These are phyloP conservation scores for Phlebiopsis flavidoalba DNA, from an alignment of 768 basidiomycete species.

Conservation along the genomic window DNA sequence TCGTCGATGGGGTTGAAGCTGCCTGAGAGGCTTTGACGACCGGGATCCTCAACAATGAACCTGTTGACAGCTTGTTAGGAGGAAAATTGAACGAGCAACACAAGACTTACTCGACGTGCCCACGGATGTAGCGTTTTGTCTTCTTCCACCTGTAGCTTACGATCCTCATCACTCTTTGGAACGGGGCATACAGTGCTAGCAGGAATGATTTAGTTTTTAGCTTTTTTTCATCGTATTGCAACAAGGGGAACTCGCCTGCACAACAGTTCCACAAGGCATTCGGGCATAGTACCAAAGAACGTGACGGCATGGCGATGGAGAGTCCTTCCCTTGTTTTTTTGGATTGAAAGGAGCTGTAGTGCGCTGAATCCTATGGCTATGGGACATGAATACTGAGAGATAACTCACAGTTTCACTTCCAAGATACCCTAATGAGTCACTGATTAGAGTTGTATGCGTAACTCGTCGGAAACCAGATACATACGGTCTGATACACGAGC, in stretches of 20 bases:
- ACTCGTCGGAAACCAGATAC: conserved; percentile 10
- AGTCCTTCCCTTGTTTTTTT: conserved; percentile 52
- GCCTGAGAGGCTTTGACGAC: conserved; percentile 55
- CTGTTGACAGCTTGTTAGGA: conserved; percentile 21
- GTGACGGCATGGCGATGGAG: conserved; percentile 63
- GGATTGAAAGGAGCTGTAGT: conserved; percentile 52
- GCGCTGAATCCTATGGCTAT: background rate
- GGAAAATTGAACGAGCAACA: background rate
- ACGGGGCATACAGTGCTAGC: conserved; percentile 51
- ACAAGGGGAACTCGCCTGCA: conserved; percentile 33
- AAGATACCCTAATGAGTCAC: conserved; percentile 37
- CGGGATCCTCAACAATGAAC: conserved; percentile 57
- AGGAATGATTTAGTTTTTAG: background rate
- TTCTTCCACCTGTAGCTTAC: conserved; percentile 44
- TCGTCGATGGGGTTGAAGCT: conserved; percentile 65
- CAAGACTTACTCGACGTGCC: conserved; percentile 40
- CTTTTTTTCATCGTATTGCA: background rate
- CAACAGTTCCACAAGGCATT: conserved; percentile 60
- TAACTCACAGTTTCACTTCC: conserved; percentile 53
- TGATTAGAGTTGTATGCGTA: background rate
- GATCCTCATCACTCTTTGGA: conserved; percentile 52
- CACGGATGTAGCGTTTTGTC: conserved; percentile 49
- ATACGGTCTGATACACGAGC: conserved; percentile 51
- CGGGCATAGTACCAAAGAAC: conserved; percentile 54
- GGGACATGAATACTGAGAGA: background rate